phyloP scores from a whole-genome alignment of 345 rosid genomes.

The Eucalyptus cladocalyx region DNA sequence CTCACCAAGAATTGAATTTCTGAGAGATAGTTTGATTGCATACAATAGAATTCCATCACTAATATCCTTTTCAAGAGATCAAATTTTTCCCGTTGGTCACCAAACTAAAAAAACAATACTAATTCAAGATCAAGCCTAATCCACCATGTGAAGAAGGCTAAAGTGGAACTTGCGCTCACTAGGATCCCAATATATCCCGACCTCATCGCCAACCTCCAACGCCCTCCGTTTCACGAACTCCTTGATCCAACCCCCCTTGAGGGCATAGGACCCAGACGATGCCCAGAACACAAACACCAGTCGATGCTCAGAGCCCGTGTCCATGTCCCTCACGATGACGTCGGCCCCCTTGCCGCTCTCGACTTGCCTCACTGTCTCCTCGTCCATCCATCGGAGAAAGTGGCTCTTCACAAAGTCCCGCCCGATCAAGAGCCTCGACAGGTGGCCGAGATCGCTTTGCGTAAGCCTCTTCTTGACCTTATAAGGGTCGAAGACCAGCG shows the following conservation, averaged over 20 bases:
- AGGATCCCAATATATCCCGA: neutral
- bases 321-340: neutral
- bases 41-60: too few species aligned
- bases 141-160: neutral
- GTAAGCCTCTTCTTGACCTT: neutral
- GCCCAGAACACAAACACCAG: neutral
- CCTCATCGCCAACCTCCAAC: neutral
- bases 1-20: neutral
- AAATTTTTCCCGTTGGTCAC: too few species aligned
- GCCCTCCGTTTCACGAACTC: neutral
- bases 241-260: neutral
- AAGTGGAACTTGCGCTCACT: neutral
- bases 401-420: neutral
- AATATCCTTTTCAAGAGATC: too few species aligned
- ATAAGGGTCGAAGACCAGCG: neutral
- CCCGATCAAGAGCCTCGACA: neutral
- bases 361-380: neutral
- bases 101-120: too few species aligned
- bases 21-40: neutral
- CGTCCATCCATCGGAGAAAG: neutral
- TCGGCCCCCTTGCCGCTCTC: neutral
- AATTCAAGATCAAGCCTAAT: neutral
- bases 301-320: neutral
- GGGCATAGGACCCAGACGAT: neutral
- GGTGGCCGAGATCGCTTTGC: neutral